Conservation (phyloP, 129 eudicot genomes). For the Glebionis coronaria region DNA sequence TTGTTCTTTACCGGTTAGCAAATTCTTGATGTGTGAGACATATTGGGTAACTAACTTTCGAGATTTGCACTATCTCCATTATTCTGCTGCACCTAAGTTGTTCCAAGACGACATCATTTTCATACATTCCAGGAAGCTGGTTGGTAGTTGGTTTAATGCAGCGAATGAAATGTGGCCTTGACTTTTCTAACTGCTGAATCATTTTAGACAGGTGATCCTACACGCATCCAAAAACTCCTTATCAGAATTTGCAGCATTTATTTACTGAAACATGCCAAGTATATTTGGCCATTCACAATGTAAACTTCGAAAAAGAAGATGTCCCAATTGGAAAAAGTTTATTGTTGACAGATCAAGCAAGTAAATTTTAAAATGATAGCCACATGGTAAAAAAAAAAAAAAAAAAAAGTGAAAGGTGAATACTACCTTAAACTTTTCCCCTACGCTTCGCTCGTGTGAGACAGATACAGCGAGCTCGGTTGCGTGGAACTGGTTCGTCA, state of each 20-base stretch:
- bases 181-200: constrained; percentile 71
- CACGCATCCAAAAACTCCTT: constrained; percentile 27
- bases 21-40: constrained; percentile 88
- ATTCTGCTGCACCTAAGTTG: constrained; percentile 82
- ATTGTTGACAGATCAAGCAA: too few species aligned
- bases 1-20: constrained; percentile 51
- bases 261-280: not conserved
- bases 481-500: constrained; percentile 25
- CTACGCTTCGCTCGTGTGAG: constrained; percentile 64
- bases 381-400: too few species aligned
- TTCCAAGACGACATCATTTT: constrained; percentile 61
- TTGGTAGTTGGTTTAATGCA: constrained; percentile 86
- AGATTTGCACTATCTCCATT: constrained; percentile 69
- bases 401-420: not conserved
- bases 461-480: constrained; percentile 13
- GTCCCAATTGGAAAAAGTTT: too few species aligned
- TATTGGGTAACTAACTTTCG: constrained; percentile 73
- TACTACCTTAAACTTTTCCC: constrained; percentile 75
- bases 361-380: too few species aligned
- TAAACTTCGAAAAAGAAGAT: not conserved
- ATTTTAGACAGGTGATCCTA: constrained; percentile 78
- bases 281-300: not conserved
- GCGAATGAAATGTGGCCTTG: constrained; percentile 87
- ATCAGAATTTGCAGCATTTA: not conserved
- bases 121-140: constrained; percentile 74